Conservation (phyloP, 306 rosid genomes). For the Herpetospermum pedunculosum region DNA sequence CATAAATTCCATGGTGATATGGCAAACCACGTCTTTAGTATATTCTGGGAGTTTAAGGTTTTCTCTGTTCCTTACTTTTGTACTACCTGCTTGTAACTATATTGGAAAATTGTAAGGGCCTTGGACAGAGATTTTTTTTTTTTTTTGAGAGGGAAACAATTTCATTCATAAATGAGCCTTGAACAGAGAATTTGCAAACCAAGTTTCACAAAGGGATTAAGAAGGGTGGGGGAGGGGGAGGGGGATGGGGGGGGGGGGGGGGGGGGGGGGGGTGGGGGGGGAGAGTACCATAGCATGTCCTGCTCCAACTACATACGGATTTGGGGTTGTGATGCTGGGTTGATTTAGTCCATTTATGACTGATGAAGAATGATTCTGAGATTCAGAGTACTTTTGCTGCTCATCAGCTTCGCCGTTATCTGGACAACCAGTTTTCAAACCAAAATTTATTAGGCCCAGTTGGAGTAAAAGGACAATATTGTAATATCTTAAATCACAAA, state of each 20-base stretch:
- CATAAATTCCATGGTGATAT: background rate
- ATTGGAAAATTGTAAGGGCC: too few species aligned
- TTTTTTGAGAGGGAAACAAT: too few species aligned
- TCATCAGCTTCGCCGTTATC: slow-evolving; percentile 58
- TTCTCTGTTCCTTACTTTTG: background rate
- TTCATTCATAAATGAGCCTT: too few species aligned
- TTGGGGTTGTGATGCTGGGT: slow-evolving; percentile 30
- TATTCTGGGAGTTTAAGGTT: background rate
- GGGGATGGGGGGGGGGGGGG: too few species aligned
- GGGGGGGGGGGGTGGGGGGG: too few species aligned
- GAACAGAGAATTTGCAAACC: background rate
- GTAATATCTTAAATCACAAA: slow-evolving; percentile 9
- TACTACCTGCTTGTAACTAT: background rate
- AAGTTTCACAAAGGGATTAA: background rate
- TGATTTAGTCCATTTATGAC: slow-evolving; percentile 43
- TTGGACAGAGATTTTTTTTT: too few species aligned
- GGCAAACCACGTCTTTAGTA: background rate
- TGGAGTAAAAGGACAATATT: background rate
- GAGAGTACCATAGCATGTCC: slow-evolving; percentile 76
- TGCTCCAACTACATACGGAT: slow-evolving; percentile 63
- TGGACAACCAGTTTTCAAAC: slow-evolving; percentile 23
- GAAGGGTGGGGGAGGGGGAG: too few species aligned
- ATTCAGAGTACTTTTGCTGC: slow-evolving; percentile 44
- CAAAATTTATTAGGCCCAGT: slow-evolving; percentile 7
- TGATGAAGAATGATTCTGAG: slow-evolving; percentile 44